Evolutionary conservation across 495 filamentous ascomycete genomes (phyloP).

Genomic region (Mycothermus thermophilus): DNA sequence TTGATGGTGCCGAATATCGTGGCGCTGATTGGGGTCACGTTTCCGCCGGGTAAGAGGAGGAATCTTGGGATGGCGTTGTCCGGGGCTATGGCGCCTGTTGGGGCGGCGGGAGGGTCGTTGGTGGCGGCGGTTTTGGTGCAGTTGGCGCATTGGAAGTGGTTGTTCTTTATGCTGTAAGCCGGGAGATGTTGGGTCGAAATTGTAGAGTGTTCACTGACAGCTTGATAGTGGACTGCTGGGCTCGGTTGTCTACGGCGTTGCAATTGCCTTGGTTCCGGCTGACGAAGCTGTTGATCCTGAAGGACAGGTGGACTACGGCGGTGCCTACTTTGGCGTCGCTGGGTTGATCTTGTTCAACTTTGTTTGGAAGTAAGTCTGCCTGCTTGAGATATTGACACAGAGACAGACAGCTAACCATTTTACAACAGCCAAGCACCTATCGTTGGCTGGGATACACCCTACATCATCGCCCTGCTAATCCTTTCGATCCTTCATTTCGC

Average conservation of each 20-base stretch:
- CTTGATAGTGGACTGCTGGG: constrained; percentile 24
- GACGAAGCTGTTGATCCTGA: constrained; percentile 30
- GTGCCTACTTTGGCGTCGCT: constrained; percentile 31
- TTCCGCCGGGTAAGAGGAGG: constrained; percentile 30
- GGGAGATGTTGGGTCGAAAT: neutral
- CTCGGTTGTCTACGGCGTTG: constrained; percentile 17
- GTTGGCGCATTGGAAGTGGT: constrained; percentile 31
- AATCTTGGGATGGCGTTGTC: constrained; percentile 31
- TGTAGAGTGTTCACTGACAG: constrained; percentile 23
- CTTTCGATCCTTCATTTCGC: constrained; percentile 27
- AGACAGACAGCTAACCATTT: neutral
- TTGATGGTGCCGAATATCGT: constrained; percentile 37
- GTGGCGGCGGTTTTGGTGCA: constrained; percentile 32
- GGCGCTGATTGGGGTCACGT: constrained; percentile 32
- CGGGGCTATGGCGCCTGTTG: constrained; percentile 32
- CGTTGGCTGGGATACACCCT: constrained; percentile 34
- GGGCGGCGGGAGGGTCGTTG: constrained; percentile 31
- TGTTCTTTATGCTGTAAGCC: constrained; percentile 26
- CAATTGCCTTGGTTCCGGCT: constrained; percentile 22
- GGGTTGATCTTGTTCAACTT: constrained; percentile 41
- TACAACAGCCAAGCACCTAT: constrained; percentile 36
- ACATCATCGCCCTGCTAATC: constrained; percentile 33
- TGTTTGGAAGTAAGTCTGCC: constrained; percentile 37
- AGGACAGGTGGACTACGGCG: constrained; percentile 36
- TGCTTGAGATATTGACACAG: neutral